Evolutionary conservation across 1,284 basidiomycete genomes (phyloP).

Genomic region (Sphagnurus paluster): DNA sequence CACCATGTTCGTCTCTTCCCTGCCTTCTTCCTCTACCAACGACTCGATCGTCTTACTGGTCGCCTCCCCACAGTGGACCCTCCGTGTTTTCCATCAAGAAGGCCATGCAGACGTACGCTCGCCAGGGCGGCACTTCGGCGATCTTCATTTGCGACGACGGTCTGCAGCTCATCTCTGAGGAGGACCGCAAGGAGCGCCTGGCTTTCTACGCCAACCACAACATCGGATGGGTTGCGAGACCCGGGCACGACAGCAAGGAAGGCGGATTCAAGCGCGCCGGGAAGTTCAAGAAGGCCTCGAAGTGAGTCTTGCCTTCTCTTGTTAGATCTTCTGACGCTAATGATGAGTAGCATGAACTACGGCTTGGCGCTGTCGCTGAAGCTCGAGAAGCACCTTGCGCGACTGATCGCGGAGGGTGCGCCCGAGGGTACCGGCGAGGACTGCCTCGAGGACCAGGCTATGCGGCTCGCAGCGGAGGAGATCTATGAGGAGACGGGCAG

Average conservation of each 20-base stretch:
- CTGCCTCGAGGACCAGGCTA: conserved; percentile 63
- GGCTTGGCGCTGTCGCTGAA: conserved; percentile 64
- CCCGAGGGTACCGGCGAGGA: conserved; percentile 42
- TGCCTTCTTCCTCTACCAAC: background rate
- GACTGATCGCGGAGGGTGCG: conserved; percentile 44
- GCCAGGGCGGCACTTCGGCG: conserved; percentile 74
- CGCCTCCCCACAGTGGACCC: conserved; percentile 47
- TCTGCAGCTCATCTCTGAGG: conserved; percentile 59
- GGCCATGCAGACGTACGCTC: conserved; percentile 86
- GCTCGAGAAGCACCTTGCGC: conserved; percentile 67
- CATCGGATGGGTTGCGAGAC: conserved; percentile 81
- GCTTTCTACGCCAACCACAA: conserved; percentile 83
- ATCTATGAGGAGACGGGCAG: conserved; percentile 57
- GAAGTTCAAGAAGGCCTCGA: conserved; percentile 88
- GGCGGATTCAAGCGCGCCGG: conserved; percentile 79
- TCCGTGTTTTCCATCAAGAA: conserved; percentile 84
- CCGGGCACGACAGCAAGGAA: conserved; percentile 56
- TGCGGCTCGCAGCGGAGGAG: conserved; percentile 65
- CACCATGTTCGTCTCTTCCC: conserved; percentile 51
- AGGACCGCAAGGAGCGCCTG: conserved; percentile 63
- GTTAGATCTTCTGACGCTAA: conserved; percentile 1
- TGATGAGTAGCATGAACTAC: conserved; percentile 67
- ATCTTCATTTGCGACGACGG: conserved; percentile 86
- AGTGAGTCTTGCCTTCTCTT: conserved; percentile 33
- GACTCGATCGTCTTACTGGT: background rate